These are phyloP conservation scores for Beta macrorhiza DNA, from an alignment of 179 eudicot species.

Conservation along the genomic window DNA sequence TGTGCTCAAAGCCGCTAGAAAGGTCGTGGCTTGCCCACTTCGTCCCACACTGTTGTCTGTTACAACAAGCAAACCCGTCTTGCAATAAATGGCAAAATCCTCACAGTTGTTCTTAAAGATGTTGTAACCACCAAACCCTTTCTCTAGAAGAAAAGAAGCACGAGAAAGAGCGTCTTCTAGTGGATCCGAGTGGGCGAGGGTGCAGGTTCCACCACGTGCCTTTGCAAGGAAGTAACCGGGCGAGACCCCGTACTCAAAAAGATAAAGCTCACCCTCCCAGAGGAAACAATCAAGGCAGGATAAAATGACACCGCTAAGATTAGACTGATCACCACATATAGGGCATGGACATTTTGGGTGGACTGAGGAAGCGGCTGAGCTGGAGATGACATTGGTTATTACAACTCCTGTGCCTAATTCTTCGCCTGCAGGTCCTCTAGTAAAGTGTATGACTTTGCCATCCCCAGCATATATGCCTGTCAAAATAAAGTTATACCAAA, in stretches of 20 bases:
- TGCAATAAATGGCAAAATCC: constrained; percentile 80
- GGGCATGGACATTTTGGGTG: too few species aligned
- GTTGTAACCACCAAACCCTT: constrained; percentile 71
- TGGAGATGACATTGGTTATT: too few species aligned
- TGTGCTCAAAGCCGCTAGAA: constrained; percentile 58
- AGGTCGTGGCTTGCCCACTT: constrained; percentile 68
- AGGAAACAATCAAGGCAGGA: too few species aligned
- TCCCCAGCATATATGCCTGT: constrained; percentile 36
- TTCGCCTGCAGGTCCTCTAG: too few species aligned
- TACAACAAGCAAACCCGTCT: constrained; percentile 65
- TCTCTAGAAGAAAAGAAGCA: constrained; percentile 57
- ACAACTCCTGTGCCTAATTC: too few species aligned
- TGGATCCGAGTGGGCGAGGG: constrained; percentile 67
- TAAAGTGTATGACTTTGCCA: too few species aligned
- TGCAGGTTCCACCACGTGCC: constrained; percentile 82
- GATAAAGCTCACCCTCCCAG: constrained; percentile 24
- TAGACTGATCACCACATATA: too few species aligned
- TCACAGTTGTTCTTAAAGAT: constrained; percentile 76
- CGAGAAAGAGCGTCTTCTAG: constrained; percentile 59
- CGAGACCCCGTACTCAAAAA: constrained; percentile 54
- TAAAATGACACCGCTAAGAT: too few species aligned
- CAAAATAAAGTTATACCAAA: constrained; percentile 1
- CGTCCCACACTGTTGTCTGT: constrained; percentile 57
- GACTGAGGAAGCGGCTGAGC: too few species aligned
- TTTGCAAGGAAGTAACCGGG: constrained; percentile 57